Base-by-base conservation (phyloP, 225 moss, liverwort and hornwort genomes). In the Asterella californica region DNA sequence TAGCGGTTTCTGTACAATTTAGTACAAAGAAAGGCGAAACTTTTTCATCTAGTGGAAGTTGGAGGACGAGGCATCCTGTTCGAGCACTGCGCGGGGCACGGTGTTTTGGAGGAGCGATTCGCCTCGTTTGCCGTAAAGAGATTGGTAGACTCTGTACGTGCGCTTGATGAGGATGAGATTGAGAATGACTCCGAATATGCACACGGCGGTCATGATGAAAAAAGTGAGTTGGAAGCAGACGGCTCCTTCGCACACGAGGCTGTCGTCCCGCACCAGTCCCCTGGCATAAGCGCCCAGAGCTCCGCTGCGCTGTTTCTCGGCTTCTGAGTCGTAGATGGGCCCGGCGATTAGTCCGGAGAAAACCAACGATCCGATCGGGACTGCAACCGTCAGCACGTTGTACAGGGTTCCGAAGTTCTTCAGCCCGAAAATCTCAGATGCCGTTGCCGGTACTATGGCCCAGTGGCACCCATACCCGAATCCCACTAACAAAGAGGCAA, bases 401-500 rank as follows among this genome's bases (percentile, higher is more conserved):
- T 89, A 89, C 22, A 89, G 74, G 24, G 84, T 61, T 63, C 88
- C 88, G 14, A 89, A 89, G 62, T 81, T 74, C 75, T 80, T 80
- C 74, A 89, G 74, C 9, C 88, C 88, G 53, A 89, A 89, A 2
- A 89, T 79, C 84, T 89, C 88, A 2, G 88, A 89, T 21, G 84
- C 84, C 29, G 88, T 80, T 15, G 88, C 88, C 1, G 88, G 88
- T 46, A 89, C 70, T 27, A 89, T 73, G 22, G 88, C 74, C 86
- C 86, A 86, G 62, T 89, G 88, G 27, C 77, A 71, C 7, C 88
- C 88, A 30, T 89, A 89, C 15, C 88, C 88, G 48, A 89, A 84
- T 33, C 88, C 88, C 24, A 89, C 84, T 64, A 89, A 63, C 25
- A 86, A 36, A 33, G 86, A 86, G 10, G 90, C 92, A 24, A 75